Evolutionary conservation across 163 green algal species (phyloP), one percentile per base, ranked within the genome.

Genomic region (Scenedesmus sp.): DNA sequence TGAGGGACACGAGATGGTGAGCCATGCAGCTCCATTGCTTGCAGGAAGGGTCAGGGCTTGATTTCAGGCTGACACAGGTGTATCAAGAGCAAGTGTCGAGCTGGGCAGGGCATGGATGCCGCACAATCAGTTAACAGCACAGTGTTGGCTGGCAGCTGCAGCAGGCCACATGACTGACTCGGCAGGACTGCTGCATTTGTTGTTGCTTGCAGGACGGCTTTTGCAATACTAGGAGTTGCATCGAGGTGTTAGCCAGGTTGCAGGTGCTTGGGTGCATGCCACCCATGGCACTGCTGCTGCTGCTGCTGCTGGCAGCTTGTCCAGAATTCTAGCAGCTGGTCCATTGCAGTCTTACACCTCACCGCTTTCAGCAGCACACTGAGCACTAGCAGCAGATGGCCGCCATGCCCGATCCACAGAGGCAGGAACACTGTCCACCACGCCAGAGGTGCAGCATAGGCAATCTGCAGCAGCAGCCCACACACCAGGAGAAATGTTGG

Each of bases 341-440:
- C n/a, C n/a, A n/a, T n/a, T n/a, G 30, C 65, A 76, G 9, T 22
- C 20, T 7, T 70, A 7, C 5, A 76, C 37, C 65, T 30, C 18
- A 93, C 89, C 83, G 70, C 49, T 3, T 83, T 49, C 42, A 72
- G 30, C 9, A 90, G 22, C n/a, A 93, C 84, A 30, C 26, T 44
- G 5, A 86, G 4, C 43, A 87, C 49, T n/a, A 93, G 53, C 51
- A 88, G 40, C 53, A 90, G 37, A 18, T 90, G 89, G 3, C 33
- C 61, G 9, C 42, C 65, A 68, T 93, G 89, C 3, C 51, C 89
- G 49, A 87, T 44, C 44, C 53, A 90, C 13, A 72, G 42, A 35
- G 89, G 89, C 26, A 87, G 33, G 37, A 93, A 90, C 2, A 93
- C 56, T 35, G 49, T 16, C 83, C 83, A 90, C 89, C 89, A 93